These are phyloP conservation scores for Tardiomyces blankii DNA, from an alignment of 1,139 yeast species.

Conservation along the genomic window DNA sequence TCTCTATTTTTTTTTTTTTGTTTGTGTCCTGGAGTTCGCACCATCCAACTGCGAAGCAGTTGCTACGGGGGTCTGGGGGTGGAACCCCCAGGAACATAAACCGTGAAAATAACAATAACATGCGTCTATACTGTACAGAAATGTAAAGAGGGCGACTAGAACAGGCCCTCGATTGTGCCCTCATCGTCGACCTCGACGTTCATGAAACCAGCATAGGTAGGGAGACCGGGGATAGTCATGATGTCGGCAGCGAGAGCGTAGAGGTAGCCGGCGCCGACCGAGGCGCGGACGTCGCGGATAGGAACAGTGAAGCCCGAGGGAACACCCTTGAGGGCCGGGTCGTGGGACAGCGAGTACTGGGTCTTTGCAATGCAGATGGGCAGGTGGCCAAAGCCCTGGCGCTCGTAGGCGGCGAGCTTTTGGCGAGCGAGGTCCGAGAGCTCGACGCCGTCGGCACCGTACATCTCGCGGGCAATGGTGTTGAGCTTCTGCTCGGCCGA, in stretches of 20 bases:
- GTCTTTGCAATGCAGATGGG: conserved; percentile 98
- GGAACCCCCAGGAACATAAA: no score
- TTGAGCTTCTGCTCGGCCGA: conserved; percentile 80
- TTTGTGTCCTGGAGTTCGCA: no score
- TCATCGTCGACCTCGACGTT: conserved; percentile 87
- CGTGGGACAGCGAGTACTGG: conserved; percentile 92
- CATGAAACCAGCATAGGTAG: conserved; percentile 96
- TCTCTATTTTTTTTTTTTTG: no score
- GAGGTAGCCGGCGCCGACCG: conserved; percentile 94
- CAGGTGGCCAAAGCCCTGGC: conserved; percentile 83
- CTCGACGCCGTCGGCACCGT: conserved; percentile 89
- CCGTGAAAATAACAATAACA: no score
- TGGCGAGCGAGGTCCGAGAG: conserved; percentile 74
- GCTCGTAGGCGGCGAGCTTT: conserved; percentile 73
- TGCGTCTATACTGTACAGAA: no score
- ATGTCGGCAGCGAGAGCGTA: conserved; percentile 96
- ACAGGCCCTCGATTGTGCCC: conserved; percentile 92
- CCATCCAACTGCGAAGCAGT: no score
- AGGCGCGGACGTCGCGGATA: conserved; percentile 85
- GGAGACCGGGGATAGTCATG: conserved; percentile 95
- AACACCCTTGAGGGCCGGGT: conserved; percentile 85
- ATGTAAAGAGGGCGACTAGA: conserved; percentile 32
- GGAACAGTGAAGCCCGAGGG: conserved; percentile 95
- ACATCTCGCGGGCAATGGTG: conserved; percentile 80
- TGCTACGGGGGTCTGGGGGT: no score